Percentiles rank a stretch among this genome's conserved stretches.
These are phyloP conservation scores for Colletotrichum destructivum DNA, from an alignment of 2,329 filamentous ascomycete genomes.

Conservation along the genomic window DNA sequence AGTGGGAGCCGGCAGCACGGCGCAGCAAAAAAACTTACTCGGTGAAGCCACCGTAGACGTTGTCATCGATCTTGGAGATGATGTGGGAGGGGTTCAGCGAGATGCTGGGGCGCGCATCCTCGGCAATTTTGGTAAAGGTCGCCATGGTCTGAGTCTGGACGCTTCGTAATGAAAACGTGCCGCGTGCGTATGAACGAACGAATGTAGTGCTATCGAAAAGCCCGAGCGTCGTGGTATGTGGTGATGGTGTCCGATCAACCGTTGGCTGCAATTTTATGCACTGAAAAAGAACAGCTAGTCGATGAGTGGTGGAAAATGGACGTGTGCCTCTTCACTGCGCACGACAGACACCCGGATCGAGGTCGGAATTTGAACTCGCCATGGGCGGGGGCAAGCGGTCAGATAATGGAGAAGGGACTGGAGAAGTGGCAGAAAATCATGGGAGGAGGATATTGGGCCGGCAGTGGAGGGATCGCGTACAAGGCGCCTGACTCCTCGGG, in stretches of 20 bases:
- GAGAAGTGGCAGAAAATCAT: conserved; percentile 33
- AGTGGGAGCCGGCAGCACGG: background rate
- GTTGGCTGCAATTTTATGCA: conserved; percentile 23
- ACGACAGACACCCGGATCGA: conserved; percentile 28
- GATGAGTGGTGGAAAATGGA: conserved; percentile 41
- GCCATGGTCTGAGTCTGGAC: conserved; percentile 67
- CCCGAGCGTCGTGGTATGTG: background rate
- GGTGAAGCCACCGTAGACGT: conserved; percentile 88
- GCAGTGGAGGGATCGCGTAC: conserved; percentile 26
- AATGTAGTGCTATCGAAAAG: background rate
- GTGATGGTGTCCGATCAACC: conserved; percentile 18
- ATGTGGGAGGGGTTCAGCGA: conserved; percentile 75
- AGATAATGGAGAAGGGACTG: conserved; percentile 16
- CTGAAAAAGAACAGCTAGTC: conserved; percentile 16
- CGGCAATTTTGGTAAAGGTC: conserved; percentile 78
- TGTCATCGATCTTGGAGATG: conserved; percentile 82
- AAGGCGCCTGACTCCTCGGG: conserved; percentile 17
- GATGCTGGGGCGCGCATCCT: conserved; percentile 74
- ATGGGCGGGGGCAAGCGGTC: conserved; percentile 39
- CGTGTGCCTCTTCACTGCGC: conserved; percentile 9
- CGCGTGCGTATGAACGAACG: background rate
- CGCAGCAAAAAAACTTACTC: conserved; percentile 70
- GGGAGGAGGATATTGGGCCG: conserved; percentile 26
- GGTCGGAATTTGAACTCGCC: conserved; percentile 40
- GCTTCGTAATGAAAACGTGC: background rate